These are phyloP conservation scores for Monosporozyma siamensis DNA, from an alignment of 805 yeast genomes.

Conservation along the genomic window DNA sequence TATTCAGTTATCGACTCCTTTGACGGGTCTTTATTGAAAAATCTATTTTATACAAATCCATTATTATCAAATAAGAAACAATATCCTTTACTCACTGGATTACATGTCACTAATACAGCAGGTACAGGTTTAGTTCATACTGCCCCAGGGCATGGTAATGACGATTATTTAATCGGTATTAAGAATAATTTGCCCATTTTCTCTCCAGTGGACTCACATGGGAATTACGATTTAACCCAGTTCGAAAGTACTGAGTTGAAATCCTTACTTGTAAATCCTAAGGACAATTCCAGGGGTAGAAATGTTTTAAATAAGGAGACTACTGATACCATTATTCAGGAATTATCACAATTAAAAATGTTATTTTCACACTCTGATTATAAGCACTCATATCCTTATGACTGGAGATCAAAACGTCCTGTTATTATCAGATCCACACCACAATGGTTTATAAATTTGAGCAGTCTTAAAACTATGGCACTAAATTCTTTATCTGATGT, in stretches of 20 bases:
- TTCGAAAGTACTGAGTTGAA: conserved; percentile 20
- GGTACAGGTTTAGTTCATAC: conserved; percentile 97
- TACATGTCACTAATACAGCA: conserved; percentile 66
- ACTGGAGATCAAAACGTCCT: conserved; percentile 94
- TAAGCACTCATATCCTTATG: conserved; percentile 86
- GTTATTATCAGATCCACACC: conserved; percentile 93
- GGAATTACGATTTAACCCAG: conserved; percentile 46
- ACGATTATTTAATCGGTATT: conserved; percentile 71
- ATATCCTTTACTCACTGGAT: conserved; percentile 61
- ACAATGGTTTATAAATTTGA: conserved; percentile 92
- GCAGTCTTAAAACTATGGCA: conserved; percentile 57
- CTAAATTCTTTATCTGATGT: conserved; percentile 51
- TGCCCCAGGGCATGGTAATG: conserved; percentile 97
- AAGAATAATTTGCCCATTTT: conserved; percentile 45
- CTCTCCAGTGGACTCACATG: conserved; percentile 74
- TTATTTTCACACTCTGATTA: conserved; percentile 43
- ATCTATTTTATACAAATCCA: conserved; percentile 47
- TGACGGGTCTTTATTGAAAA: conserved; percentile 36
- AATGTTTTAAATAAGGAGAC: conserved; percentile 54
- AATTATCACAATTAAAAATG: conserved; percentile 36
- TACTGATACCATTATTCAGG: conserved; percentile 35
- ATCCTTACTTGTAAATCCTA: conserved; percentile 11
- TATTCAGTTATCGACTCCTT: conserved; percentile 23
- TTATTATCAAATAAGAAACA: conserved; percentile 32
- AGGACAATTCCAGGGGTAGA: conserved; percentile 31